phyloP scores from a whole-genome alignment of 2,329 filamentous ascomycete genomes.

The Colletotrichum scovillei region DNA sequence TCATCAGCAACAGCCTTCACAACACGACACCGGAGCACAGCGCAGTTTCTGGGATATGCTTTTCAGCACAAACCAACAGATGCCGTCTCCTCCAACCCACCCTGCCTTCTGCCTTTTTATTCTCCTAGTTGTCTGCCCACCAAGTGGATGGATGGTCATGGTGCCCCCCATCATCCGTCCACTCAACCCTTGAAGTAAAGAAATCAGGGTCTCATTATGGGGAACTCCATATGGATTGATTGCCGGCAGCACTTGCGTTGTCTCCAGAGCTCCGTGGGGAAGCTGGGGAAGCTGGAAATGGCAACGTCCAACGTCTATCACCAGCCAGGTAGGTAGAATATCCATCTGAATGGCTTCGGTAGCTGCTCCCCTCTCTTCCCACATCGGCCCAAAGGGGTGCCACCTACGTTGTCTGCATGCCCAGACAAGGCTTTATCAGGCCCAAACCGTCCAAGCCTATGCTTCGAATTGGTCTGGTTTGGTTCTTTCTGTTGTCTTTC shows the following conservation, averaged over 20 bases:
- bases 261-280: slow-evolving; percentile 9
- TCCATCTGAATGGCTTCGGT: slow-evolving; percentile 8
- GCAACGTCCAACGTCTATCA: slow-evolving; percentile 8
- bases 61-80: slow-evolving; percentile 19
- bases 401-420: slow-evolving; percentile 32
- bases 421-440: slow-evolving; percentile 22
- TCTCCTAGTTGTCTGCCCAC: slow-evolving; percentile 4
- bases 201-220: slow-evolving; percentile 6
- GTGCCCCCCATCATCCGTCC: background rate
- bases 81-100: background rate
- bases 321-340: background rate
- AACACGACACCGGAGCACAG: slow-evolving; percentile 6
- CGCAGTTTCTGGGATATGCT: slow-evolving; percentile 4
- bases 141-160: background rate
- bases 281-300: slow-evolving; percentile 3
- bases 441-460: slow-evolving; percentile 29
- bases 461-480: slow-evolving; percentile 8
- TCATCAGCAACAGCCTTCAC: slow-evolving; percentile 8
- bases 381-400: slow-evolving; percentile 13
- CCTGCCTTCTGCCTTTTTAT: background rate
- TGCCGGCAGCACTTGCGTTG: background rate
- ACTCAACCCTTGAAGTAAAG: background rate
- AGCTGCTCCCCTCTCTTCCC: slow-evolving; percentile 7
- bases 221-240: slow-evolving; percentile 1
- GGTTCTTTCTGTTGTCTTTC: slow-evolving; percentile 3